phyloP scores from a whole-genome alignment of 2,329 filamentous ascomycete species.

The Colletotrichum echinochloae region DNA sequence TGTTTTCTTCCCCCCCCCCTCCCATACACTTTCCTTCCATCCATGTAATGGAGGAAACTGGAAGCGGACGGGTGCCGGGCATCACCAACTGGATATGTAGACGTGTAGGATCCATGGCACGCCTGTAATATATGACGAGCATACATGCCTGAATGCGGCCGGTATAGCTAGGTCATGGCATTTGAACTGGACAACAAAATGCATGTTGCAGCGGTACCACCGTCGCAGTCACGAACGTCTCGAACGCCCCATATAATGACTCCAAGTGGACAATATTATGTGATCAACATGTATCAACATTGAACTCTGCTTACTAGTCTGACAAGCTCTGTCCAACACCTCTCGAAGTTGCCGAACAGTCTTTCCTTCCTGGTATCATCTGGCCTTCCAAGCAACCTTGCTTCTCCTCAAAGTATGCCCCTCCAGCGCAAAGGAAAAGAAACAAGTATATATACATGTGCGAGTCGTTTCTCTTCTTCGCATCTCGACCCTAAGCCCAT shows the following conservation, averaged over 20 bases:
- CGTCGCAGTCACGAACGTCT: neutral
- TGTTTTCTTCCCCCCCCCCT: neutral
- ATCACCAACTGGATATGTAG: neutral
- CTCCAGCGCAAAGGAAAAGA: conserved; percentile 38
- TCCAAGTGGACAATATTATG: neutral
- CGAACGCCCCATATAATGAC: no score
- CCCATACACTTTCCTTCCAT: neutral
- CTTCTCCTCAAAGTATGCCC: conserved; percentile 31
- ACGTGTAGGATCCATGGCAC: neutral
- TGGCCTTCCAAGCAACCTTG: conserved; percentile 33
- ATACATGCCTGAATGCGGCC: neutral
- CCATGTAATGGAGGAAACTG: neutral
- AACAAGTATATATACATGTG: conserved; percentile 42
- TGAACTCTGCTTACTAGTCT: conserved; percentile 29
- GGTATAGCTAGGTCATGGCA: neutral
- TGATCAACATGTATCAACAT: conserved; percentile 29
- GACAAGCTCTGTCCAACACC: conserved; percentile 19
- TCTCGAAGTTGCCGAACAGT: conserved; percentile 12
- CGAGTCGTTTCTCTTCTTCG: conserved; percentile 41
- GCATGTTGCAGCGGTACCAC: neutral
- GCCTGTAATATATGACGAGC: no score
- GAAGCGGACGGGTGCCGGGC: neutral
- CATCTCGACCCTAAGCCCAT: conserved; percentile 36
- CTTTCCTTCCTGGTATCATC: conserved; percentile 42
- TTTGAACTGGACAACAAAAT: neutral